Conservation (phyloP, 2,329 filamentous ascomycete genomes). For the Elsinoe ampelina region DNA sequence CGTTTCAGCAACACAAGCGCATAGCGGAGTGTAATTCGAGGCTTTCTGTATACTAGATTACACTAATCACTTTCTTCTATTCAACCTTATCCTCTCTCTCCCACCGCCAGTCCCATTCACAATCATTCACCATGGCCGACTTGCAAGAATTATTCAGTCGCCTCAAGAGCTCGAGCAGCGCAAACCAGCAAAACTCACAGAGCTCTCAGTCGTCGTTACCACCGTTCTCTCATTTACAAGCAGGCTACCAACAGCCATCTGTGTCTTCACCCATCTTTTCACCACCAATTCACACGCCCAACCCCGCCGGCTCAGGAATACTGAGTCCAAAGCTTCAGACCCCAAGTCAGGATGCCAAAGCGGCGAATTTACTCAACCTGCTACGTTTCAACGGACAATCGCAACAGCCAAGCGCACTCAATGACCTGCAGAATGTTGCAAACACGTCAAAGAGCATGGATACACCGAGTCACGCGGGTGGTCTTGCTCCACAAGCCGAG, state of each 20-base stretch:
- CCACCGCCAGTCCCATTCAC: not conserved
- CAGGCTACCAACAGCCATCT: slow-evolving; percentile 43
- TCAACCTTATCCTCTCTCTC: not conserved
- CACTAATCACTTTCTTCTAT: not conserved
- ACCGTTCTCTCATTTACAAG: slow-evolving; percentile 25
- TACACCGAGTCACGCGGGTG: not conserved
- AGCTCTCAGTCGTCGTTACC: slow-evolving; percentile 18
- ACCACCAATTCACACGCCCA: slow-evolving; percentile 44
- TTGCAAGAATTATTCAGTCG: slow-evolving; percentile 37
- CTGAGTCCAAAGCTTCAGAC: slow-evolving; percentile 40
- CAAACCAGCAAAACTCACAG: slow-evolving; percentile 18
- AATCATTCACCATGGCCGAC: slow-evolving; percentile 30
- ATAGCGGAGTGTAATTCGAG: not conserved
- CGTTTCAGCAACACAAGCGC: not conserved
- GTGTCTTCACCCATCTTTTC: slow-evolving; percentile 51
- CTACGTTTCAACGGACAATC: slow-evolving; percentile 53
- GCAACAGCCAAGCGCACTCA: slow-evolving; percentile 26
- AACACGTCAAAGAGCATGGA: slow-evolving; percentile 17
- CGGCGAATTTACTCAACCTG: slow-evolving; percentile 50
- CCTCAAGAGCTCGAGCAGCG: slow-evolving; percentile 26
- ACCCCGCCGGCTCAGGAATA: slow-evolving; percentile 48
- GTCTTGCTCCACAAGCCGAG: slow-evolving; percentile 3
- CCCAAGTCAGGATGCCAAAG: slow-evolving; percentile 16
- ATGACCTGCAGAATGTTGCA: slow-evolving; percentile 29
- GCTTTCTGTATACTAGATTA: not conserved